These are phyloP conservation scores for Manihot esculenta DNA, from an alignment of 441 rosid species.

Conservation along the genomic window DNA sequence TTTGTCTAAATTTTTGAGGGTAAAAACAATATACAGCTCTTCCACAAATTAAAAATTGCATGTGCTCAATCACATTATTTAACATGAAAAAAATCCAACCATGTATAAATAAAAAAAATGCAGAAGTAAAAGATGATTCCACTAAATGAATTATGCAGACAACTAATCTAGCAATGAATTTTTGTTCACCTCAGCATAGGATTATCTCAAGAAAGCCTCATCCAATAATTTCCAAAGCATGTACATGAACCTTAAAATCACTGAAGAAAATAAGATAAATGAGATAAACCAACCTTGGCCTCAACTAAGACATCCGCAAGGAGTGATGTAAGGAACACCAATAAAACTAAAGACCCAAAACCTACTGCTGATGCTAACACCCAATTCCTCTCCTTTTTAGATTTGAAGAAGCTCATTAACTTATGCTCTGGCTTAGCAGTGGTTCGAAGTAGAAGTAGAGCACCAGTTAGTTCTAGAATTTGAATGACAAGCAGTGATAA, in stretches of 20 bases:
- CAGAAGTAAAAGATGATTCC: too few relatives aligned
- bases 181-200: background rate
- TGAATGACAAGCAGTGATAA: conserved; percentile 54
- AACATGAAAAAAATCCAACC: background rate
- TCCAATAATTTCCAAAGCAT: background rate
- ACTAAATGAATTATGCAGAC: too few relatives aligned
- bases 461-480: conserved; percentile 49
- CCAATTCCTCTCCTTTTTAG: conserved; percentile 47
- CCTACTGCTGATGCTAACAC: conserved; percentile 60
- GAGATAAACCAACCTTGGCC: conserved; percentile 44
- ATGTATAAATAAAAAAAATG: background rate
- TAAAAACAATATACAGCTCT: background rate
- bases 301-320: conserved; percentile 42
- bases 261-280: conserved; percentile 1
- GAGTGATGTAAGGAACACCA: conserved; percentile 53
- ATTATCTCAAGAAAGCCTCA: background rate
- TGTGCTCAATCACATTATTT: background rate
- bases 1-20: background rate
- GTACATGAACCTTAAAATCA: conserved; percentile 3
- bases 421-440: conserved; percentile 45
- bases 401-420: conserved; percentile 41
- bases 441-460: conserved; percentile 48
- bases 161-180: too few relatives aligned
- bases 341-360: conserved; percentile 45
- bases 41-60: background rate